Base-by-base conservation (phyloP, 2,329 filamentous ascomycete species). In the Neonectria faginata region DNA sequence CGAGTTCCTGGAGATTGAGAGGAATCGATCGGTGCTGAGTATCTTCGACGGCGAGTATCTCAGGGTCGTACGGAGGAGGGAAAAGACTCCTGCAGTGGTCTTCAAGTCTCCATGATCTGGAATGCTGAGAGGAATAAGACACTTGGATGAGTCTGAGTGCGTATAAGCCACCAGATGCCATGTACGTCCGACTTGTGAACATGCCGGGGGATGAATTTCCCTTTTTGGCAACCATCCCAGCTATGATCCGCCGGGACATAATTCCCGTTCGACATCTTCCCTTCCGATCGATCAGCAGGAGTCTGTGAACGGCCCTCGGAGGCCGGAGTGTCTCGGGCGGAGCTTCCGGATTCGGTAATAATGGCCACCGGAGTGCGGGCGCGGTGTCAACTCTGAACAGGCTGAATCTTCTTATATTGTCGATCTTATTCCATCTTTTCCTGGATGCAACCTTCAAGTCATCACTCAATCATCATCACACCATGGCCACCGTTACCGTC, bases 401-500 rank as follows among this genome's bases (percentile, higher is more conserved):
- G n/a, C 29, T 51, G 29, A 36, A 51, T 48, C 25, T 25, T 6
- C 25, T 25, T 25, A 25, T 25, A 25, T 25, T 25, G 25, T 25
- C 25, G 25, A 25, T 25, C 5, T 25, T 25, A 25, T 6, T 25
- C 25, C 1, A 1, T 3, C 5, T 25, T 25, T 25, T 25, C 25
- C 25, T 25, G 1, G 4, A 25, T 25, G 25, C 5, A 25, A 25
- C 5, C 25, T 25, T 25, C 25, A 25, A 6, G 25, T 6, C 25
- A 6, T 3, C 5, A 25, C 25, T 25, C 5, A 25, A 25, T 25
- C 39, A 58, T 5, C 29, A 56, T 60, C 51, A 57, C 51, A 57
- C 27, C 39, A 42, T n/a, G 41, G 57, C 60, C 57, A 76, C 76
- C 27, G 73, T 84, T 67, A 77, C 70, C 1, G 79, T 84, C n/a